Base-by-base conservation (phyloP, 2,329 filamentous ascomycete genomes). In the Onygenales sp. region DNA sequence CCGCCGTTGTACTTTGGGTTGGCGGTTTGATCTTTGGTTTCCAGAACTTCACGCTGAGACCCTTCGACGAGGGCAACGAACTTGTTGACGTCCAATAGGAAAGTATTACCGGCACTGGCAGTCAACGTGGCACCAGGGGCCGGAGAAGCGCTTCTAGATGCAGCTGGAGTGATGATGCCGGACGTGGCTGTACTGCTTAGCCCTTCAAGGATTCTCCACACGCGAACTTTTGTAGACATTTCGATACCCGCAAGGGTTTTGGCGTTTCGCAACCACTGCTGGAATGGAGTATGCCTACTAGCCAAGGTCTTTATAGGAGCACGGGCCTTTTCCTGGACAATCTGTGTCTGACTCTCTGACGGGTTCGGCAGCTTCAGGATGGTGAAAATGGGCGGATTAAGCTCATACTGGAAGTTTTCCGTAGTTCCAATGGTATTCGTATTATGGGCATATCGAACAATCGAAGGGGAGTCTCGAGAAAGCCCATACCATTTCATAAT, bases 401-500 rank as follows among this genome's bases (percentile, higher is more conserved):
- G 76, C 70, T 97, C 93, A 67, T 86, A 95, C 61, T 86, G 76
- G 46, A 95, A 72, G 58, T 95, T 89, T 41, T 81, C 74, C n/a
- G 72, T 64, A 2, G 77, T 78, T 42, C 81, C 78, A 1, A 77
- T 74, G 7, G 83, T 79, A 33, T 63, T 72, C 31, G 86, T 90
- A 68, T 95, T 86, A 69, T 92, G 86, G 39, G 87, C 90, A 59
- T 79, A 80, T 55, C 93, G 84, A 45, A 82, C 72, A 58, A 97
- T 90, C 44, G 87, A 78, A 7, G 83, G 75, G 51, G 89, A 85
- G 36, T 81, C 83, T 13, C 82, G 73, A 54, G 81, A 82, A 53
- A 92, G 64, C 10, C 89, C 89, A 63, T 96, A 94, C 89, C 89
- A 94, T 48, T 82, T 78, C 56, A 87, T 72, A 21, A 97, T 80